These are phyloP conservation scores for Emmonsiellopsis sp. DNA, from an alignment of 2,329 filamentous ascomycete genomes.

Conservation along the genomic window DNA sequence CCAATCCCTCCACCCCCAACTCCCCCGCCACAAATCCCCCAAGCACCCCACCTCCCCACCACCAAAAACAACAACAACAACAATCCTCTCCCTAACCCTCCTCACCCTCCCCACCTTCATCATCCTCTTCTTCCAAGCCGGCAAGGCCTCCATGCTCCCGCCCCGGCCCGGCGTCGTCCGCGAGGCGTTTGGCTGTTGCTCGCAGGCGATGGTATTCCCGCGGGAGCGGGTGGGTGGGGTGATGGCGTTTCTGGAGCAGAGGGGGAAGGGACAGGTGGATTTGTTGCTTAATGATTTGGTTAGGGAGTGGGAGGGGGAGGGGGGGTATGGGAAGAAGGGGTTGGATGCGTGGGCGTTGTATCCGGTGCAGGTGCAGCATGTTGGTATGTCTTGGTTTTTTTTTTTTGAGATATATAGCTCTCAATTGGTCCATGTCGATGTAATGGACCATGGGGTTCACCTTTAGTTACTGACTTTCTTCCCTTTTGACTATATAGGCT, in stretches of 20 bases:
- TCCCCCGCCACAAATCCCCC: too few relatives aligned
- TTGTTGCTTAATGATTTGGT: conserved; percentile 8
- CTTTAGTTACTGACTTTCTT: too few relatives aligned
- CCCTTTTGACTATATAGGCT: background rate
- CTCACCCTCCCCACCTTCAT: conserved; percentile 9
- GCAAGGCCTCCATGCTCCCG: conserved; percentile 12
- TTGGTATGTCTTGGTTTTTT: conserved; percentile 5
- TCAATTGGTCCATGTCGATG: too few relatives aligned
- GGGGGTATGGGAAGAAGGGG: background rate
- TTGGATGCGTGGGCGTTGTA: conserved; percentile 9
- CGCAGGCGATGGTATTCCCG: conserved; percentile 12
- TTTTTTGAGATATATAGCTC: background rate
- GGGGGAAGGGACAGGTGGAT: conserved; percentile 13
- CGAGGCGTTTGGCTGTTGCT: conserved; percentile 12
- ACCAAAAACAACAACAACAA: too few relatives aligned
- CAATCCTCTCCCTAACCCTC: conserved; percentile 2
- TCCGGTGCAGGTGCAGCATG: conserved; percentile 14
- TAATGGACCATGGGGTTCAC: too few relatives aligned
- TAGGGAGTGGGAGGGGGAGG: conserved; percentile 7
- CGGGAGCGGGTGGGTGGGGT: conserved; percentile 5
- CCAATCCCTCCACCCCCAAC: too few relatives aligned
- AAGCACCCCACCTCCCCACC: too few relatives aligned
- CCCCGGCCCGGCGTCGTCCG: conserved; percentile 7
- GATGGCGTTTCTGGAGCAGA: conserved; percentile 7
- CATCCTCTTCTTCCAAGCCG: conserved; percentile 9